phyloP scores from a whole-genome alignment of 1,284 basidiomycete species.

The Pseudozyma sp. region DNA sequence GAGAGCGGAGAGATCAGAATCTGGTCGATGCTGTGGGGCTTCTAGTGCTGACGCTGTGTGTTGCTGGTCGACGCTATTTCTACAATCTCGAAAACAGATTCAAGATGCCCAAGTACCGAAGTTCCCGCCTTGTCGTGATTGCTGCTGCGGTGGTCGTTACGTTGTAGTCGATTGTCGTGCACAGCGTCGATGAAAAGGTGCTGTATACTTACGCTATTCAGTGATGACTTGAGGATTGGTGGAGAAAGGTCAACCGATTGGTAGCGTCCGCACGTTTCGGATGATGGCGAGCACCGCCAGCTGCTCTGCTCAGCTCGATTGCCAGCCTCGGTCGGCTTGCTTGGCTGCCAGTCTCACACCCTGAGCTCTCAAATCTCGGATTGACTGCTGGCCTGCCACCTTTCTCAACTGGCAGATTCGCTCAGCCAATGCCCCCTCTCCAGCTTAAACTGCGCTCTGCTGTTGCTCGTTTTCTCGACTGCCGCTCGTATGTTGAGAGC shows the following conservation, averaged over 20 bases:
- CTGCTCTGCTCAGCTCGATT: slow-evolving; percentile 1
- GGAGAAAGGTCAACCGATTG: slow-evolving; percentile 36
- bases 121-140: background rate
- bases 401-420: too few species aligned
- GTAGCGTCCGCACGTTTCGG: slow-evolving; percentile 21
- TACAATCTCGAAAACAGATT: background rate
- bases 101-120: background rate
- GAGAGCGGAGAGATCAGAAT: slow-evolving; percentile 12
- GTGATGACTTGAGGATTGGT: slow-evolving; percentile 53
- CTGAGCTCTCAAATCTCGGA: too few species aligned
- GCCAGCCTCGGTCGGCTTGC: too few species aligned
- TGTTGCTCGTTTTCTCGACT: too few species aligned
- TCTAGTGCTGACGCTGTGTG: background rate
- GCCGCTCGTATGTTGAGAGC: too few species aligned
- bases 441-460: too few species aligned
- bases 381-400: too few species aligned
- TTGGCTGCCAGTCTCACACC: too few species aligned
- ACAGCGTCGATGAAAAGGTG: slow-evolving; percentile 19
- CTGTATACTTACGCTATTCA: slow-evolving; percentile 46
- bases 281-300: slow-evolving; percentile 42
- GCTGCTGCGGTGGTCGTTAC: background rate
- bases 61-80: background rate
- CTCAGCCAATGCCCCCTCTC: too few species aligned
- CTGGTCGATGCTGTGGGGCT: slow-evolving; percentile 2
- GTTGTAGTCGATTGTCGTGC: slow-evolving; percentile 2